Base-by-base conservation (phyloP, 192 early-diverging fungal species). In the Coemansia sp. region DNA sequence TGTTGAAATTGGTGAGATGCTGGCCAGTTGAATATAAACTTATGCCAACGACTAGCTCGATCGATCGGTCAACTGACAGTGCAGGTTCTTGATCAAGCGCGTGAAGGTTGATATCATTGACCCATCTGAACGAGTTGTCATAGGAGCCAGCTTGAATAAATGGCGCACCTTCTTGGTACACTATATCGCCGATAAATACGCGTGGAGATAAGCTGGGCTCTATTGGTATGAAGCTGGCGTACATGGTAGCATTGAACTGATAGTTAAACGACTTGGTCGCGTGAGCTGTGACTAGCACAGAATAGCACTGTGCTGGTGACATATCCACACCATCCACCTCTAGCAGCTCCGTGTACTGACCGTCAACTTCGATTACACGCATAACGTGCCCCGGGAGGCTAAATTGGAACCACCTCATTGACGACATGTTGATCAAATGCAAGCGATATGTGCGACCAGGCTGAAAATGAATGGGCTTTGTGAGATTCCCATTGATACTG, bases 401-500 rank as follows among this genome's bases (percentile, higher is more conserved):
- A 56, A 96, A 83, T 67, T 86, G 73, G 83, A 89, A 94, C 66
- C 84, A 87, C 17, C 81, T 75, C 42, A 88, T 70, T 9, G 88
- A 79, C 14, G 84, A 84, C 84, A 90, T 92, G 68, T 88, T 91
- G 67, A 94, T 83, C 62, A 96, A 36, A 13, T 92, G 91, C 64
- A 96, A 72, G 62, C 92, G 88, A 74, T 94, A 94, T 7, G 83
- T 90, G 67, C 89, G 90, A 42, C 89, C 89, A 1, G 92, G 85
- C 21, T 77, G 64, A 78, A 96, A 91, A 40, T 68, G 60, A 63
- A 91, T 75, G 0, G 74, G 63, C 66, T 77, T 78, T 4, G 85
- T 68, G 21, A 82, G 37, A 27, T 75, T 74, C 16, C 90, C 87
- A 69, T 80, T 62, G 36, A 61, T 35, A 16, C 78, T 72, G 31